A percentile compares a stretch with the other conserved stretches of the same genome.
These are phyloP conservation scores for Solanum hybrid DNA, from an alignment of 305 asterid genomes.

Conservation along the genomic window DNA sequence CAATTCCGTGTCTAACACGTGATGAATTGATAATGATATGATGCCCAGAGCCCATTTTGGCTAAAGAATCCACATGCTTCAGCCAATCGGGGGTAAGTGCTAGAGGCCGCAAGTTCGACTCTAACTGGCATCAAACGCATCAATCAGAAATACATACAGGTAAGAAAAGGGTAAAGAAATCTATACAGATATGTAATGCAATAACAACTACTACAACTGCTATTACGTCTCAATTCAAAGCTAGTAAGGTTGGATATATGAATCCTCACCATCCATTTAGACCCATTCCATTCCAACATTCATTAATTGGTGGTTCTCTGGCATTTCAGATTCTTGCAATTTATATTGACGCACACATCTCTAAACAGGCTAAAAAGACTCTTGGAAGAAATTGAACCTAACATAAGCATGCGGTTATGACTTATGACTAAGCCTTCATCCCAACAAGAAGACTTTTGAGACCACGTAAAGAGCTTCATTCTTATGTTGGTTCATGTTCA, in stretches of 20 bases:
- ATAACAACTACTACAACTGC: not conserved
- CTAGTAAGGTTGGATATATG: not conserved
- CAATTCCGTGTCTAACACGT: constrained; percentile 46
- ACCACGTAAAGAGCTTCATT: not conserved
- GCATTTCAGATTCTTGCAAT: not conserved
- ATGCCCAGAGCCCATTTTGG: constrained; percentile 72
- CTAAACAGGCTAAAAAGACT: not conserved
- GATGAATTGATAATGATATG: constrained; percentile 43
- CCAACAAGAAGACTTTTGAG: not conserved
- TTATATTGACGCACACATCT: not conserved
- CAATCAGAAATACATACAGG: not conserved
- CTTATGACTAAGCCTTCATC: not conserved
- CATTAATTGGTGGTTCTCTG: not conserved
- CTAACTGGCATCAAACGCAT: constrained; percentile 54
- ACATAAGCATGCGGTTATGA: not conserved
- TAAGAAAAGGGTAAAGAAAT: not conserved
- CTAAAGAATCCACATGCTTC: constrained; percentile 69
- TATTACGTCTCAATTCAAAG: not conserved
- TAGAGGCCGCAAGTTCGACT: constrained; percentile 62
- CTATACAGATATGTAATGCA: not conserved
- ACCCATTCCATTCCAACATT: not conserved
- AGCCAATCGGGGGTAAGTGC: constrained; percentile 75
- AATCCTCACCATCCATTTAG: not conserved
- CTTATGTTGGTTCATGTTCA: not conserved
- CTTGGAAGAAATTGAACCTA: not conserved